Base-by-base conservation (phyloP, 2,329 filamentous ascomycete genomes). In the Aspergillus candidus region DNA sequence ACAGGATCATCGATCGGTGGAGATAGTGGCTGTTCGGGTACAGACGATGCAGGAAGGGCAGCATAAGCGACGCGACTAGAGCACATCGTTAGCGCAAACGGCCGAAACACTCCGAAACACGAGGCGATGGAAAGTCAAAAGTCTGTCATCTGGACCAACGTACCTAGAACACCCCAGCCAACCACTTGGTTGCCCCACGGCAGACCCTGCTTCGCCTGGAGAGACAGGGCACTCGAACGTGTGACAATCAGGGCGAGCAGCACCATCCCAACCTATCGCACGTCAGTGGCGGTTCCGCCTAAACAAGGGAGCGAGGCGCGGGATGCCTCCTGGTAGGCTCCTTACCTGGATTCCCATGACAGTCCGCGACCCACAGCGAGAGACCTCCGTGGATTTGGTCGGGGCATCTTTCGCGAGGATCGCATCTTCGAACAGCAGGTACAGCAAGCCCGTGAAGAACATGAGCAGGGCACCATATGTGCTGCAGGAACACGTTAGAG, bases 1-100 rank as follows among this genome's bases (percentile, higher is more conserved):
- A 98, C 42, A 96, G 82, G 55, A 94, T 80, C 53, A 90, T 77
- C 4, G 98, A 74, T 17, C 90, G 83, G 65, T 97, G 90, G 54
- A 97, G 79, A 65, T 97, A 96, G 68, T 96, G 83, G 54, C 76
- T 84, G 63, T 88, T 93, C 1, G 88, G 84, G 52, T 86, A 82
- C 2, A 94, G 59, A 15, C 83, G 79, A 65, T 97, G 87, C n/a
- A 85, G 73, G 51, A 94, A 77, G 3, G 93, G 91, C 61, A 94
- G 78, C 6, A 84, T 63, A 12, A 97, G 70, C 0, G 93, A 94
- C 3, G 78, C 62, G 27, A 86, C 83, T 87, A 46, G 15, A 12
- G 3, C 22, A 35, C 17, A 27, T 35, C 18, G 43, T 55, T 50
- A 57, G 43, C 30, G 27, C 31, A 4, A 12, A 11, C 8, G 13